A percentile compares a stretch with the other conserved stretches of the same genome.
phyloP scores from a whole-genome alignment of 1,139 yeast species.

The Hyphopichia pseudoburtonii region DNA sequence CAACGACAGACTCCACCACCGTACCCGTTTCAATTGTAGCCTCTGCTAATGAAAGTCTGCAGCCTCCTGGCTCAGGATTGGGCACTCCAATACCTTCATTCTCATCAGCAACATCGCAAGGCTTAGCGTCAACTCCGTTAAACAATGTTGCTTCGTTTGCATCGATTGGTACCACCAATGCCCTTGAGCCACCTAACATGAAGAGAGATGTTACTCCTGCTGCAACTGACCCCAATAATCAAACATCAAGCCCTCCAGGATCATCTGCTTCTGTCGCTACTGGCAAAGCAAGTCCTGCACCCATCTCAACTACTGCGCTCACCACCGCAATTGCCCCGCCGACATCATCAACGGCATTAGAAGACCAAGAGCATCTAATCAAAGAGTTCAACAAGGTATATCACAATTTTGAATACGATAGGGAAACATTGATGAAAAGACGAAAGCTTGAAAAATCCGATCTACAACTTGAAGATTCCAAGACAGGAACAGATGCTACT shows the following conservation, averaged over 20 bases:
- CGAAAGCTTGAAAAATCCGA: conserved; percentile 80
- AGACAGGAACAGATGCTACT: conserved; percentile 6
- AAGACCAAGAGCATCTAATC: conserved; percentile 40
- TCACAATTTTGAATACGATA: conserved; percentile 82
- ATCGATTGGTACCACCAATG: not conserved
- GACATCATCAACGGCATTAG: conserved; percentile 15
- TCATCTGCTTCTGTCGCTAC: conserved; percentile 1
- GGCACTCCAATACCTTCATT: conserved; percentile 2
- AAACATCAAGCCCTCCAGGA: not conserved
- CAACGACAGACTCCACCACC: too few relatives aligned
- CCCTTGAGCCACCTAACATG: not conserved
- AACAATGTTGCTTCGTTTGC: conserved; percentile 1
- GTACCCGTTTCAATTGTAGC: too few relatives aligned
- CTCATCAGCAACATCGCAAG: too few relatives aligned
- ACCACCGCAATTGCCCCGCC: conserved; percentile 4
- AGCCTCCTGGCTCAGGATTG: conserved; percentile 1
- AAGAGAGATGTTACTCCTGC: not conserved
- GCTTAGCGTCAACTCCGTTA: not conserved
- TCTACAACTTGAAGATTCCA: conserved; percentile 54
- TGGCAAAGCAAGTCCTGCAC: conserved; percentile 5
- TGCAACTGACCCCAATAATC: conserved; percentile 1
- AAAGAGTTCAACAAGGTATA: conserved; percentile 59
- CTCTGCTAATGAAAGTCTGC: too few relatives aligned
- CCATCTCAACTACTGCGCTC: conserved; percentile 1
- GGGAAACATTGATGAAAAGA: conserved; percentile 74